phyloP scores from a whole-genome alignment of 2,329 filamentous ascomycete species.

The Penicillium aurantiogriseum region DNA sequence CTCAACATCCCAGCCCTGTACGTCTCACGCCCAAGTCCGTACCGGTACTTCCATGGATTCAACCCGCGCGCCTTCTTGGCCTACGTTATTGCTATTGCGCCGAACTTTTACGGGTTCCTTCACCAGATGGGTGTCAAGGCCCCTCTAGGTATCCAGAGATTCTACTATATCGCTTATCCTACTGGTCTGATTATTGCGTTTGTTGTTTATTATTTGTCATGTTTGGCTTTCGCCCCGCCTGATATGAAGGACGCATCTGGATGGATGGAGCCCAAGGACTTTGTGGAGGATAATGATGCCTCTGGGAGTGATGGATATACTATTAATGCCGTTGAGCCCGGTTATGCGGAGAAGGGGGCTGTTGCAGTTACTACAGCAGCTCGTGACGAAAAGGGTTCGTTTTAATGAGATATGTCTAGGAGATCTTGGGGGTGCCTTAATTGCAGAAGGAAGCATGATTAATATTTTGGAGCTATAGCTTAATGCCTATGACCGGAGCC shows the following conservation, averaged over 20 bases:
- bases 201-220: conserved; percentile 15
- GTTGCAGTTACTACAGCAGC: neutral
- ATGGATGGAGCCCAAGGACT: conserved; percentile 41
- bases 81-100: conserved; percentile 39
- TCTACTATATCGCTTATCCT: conserved; percentile 59
- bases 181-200: conserved; percentile 46
- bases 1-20: conserved; percentile 40
- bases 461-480: neutral
- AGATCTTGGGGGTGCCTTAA: neutral
- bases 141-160: conserved; percentile 35
- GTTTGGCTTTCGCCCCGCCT: conserved; percentile 4
- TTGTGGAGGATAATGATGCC: conserved; percentile 28
- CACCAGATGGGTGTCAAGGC: conserved; percentile 41
- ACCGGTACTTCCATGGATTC: conserved; percentile 37
- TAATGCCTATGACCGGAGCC: neutral
- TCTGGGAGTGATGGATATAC: neutral
- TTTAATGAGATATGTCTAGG: neutral
- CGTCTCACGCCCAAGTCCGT: conserved; percentile 30
- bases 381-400: neutral
- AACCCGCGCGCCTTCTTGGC: conserved; percentile 37
- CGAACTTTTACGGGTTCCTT: conserved; percentile 46
- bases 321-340: neutral
- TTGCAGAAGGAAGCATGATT: neutral
- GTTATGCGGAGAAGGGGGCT: neutral
- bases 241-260: conserved; percentile 14